These are phyloP conservation scores for Copromyces sp. DNA, from an alignment of 495 filamentous ascomycete species.

Conservation along the genomic window DNA sequence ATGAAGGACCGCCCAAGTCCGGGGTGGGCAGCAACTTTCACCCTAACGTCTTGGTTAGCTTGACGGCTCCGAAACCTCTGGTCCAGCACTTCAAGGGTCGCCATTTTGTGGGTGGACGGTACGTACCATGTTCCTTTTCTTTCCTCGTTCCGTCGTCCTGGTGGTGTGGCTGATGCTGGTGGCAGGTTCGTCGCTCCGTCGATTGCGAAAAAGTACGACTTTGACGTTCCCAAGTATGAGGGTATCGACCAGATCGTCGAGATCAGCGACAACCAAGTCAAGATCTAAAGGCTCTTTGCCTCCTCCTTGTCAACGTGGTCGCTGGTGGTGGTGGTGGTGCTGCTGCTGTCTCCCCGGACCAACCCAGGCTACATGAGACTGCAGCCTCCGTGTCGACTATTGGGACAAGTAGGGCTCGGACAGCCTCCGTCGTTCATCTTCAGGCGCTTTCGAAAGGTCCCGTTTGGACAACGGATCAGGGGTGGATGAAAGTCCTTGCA, in stretches of 20 bases:
- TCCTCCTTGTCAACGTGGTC: neutral
- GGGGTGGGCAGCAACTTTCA: conserved; percentile 74
- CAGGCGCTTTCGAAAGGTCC: conserved; percentile 21
- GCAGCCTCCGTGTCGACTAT: conserved; percentile 38
- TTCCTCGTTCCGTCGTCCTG: neutral
- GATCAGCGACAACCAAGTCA: conserved; percentile 49
- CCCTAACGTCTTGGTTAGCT: conserved; percentile 67
- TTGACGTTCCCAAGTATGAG: conserved; percentile 74
- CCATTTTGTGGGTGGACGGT: conserved; percentile 82
- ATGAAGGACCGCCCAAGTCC: conserved; percentile 64
- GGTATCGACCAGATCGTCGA: conserved; percentile 88
- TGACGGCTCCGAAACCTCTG: conserved; percentile 93
- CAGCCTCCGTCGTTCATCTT: conserved; percentile 39
- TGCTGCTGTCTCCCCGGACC: neutral
- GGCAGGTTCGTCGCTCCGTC: conserved; percentile 64
- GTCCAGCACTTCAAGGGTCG: conserved; percentile 71
- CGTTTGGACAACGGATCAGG: conserved; percentile 29
- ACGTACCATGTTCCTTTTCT: conserved; percentile 11
- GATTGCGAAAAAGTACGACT: conserved; percentile 79
- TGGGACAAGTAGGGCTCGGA: conserved; percentile 39
- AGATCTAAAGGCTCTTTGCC: conserved; percentile 33
- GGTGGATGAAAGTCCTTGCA: conserved; percentile 37
- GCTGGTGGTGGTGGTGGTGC: neutral
- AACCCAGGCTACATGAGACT: conserved; percentile 27
- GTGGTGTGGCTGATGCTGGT: conserved; percentile 11